Evolutionary conservation across 805 yeast species (phyloP), one percentile per base, ranked within the genome.

Genomic region (Pichia thaimueangensis): DNA sequence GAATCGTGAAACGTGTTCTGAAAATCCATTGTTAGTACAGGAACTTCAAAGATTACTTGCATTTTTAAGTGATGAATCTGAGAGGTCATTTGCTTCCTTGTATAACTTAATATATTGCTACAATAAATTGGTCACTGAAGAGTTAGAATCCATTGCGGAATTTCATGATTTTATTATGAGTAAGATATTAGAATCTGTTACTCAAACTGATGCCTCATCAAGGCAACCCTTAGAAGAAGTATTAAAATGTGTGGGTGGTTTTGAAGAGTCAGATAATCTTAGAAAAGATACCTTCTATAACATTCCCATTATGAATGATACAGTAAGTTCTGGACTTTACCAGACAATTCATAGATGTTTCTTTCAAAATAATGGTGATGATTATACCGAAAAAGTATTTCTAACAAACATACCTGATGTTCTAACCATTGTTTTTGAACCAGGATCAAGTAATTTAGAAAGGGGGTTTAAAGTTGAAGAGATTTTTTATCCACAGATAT

Each of bases 1-100:
- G 63, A 65, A 52, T 43, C 51, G 53, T 5, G 60, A 62, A 22
- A 55, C 47, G 25, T 53, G 63, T 20, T 30, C 50, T 2, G 42
- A 51, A 7, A 55, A 57, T 37, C 45, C 60, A n/a, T 41, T 52
- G 10, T 56, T 64, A 16, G 42, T 62, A 6, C 50, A 62, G 39
- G 74, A 70, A 47, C 46, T 63, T 2, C 74, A 70, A 47, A 51
- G 70, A 45, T 36, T 62, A 21, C 54, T 68, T 25, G 70, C 64
- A 2, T 66, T 68, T 45, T 48, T 70, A 31, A 62, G 55, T 11
- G 61, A 57, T 3, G 53, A 51, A 11, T 64, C 71, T 2, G 33
- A 51, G 2, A 54, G 74, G 42, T 55, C 65, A 1, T 70, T 70
- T 50, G 59, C 71, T 0, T 67, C 74, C 1, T 54, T 62, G 12